These are phyloP conservation scores for Priceomyces haplophilus DNA, from an alignment of 805 yeast genomes.

Conservation along the genomic window DNA sequence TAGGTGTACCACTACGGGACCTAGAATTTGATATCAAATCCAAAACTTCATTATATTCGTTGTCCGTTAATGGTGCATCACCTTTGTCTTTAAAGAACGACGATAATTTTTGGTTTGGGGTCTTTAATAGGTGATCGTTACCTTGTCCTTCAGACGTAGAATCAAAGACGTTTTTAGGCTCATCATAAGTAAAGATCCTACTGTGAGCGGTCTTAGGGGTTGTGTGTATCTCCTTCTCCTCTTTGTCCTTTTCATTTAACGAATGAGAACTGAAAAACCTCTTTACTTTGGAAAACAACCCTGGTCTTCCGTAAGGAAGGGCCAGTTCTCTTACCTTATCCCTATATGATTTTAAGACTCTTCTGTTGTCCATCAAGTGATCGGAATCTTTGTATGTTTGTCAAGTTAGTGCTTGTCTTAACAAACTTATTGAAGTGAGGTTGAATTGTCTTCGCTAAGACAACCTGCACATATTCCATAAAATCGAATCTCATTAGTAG, in stretches of 20 bases:
- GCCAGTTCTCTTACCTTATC: conserved; percentile 15
- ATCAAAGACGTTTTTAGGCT: conserved; percentile 5
- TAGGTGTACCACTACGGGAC: conserved; percentile 6
- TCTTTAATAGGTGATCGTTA: not conserved
- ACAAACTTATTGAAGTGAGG: no score
- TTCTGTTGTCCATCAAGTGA: conserved; percentile 33
- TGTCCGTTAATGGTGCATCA: conserved; percentile 64
- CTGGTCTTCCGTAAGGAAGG: conserved; percentile 16
- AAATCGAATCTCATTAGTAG: no score
- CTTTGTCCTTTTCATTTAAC: conserved; percentile 6
- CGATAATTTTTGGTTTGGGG: conserved; percentile 57
- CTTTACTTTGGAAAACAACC: conserved; percentile 29
- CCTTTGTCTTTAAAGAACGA: conserved; percentile 74
- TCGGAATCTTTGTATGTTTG: not conserved
- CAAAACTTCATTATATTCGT: conserved; percentile 80
- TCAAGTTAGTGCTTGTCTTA: not conserved
- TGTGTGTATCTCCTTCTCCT: not conserved
- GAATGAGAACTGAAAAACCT: conserved; percentile 18
- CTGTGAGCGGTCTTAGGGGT: not conserved
- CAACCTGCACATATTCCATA: no score
- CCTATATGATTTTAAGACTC: conserved; percentile 27
- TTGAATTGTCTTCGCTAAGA: no score
- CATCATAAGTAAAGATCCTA: conserved; percentile 8
- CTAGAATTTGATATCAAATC: conserved; percentile 40
- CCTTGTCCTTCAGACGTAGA: conserved; percentile 2